Evolutionary conservation across 208 protist species (phyloP).

Genomic region (Eutreptiella sp.): DNA sequence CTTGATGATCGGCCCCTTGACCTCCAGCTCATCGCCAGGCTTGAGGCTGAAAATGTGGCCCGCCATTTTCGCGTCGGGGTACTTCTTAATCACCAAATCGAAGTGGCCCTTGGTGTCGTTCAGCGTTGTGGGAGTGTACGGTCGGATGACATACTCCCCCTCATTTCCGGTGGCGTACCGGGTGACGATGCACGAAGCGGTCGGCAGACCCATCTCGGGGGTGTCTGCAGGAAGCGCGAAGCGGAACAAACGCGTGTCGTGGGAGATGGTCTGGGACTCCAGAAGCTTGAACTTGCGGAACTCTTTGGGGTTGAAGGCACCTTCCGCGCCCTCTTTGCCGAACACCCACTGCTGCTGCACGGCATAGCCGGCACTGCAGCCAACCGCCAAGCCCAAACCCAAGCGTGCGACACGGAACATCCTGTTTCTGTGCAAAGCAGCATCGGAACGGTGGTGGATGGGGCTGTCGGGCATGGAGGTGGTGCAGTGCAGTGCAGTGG

Average conservation of each 20-base stretch:
- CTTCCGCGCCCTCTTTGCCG: too few species aligned
- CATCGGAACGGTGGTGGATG: too few species aligned
- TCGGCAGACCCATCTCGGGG: slow-evolving; percentile 64
- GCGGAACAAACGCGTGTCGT: slow-evolving; percentile 73
- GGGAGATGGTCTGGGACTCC: slow-evolving; percentile 66
- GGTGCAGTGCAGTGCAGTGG: too few species aligned
- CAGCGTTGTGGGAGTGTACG: slow-evolving; percentile 20
- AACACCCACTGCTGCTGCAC: too few species aligned
- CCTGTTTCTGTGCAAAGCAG: too few species aligned
- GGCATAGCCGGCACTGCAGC: too few species aligned
- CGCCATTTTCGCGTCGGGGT: slow-evolving; percentile 38
- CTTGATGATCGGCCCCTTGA: slow-evolving; percentile 40
- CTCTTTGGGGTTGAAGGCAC: slow-evolving; percentile 59
- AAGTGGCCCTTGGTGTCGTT: slow-evolving; percentile 2
- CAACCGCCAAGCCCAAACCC: too few species aligned
- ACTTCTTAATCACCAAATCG: slow-evolving; percentile 29
- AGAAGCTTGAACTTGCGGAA: slow-evolving; percentile 68
- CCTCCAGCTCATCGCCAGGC: slow-evolving; percentile 41
- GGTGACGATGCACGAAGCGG: slow-evolving; percentile 63
- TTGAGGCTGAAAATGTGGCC: slow-evolving; percentile 39
- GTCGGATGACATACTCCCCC: slow-evolving; percentile 18
- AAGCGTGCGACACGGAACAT: too few species aligned
- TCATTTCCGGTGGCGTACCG: slow-evolving; percentile 19
- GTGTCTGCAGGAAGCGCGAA: slow-evolving; percentile 71
- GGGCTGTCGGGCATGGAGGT: too few species aligned